Evolutionary conservation across 1,284 basidiomycete genomes (phyloP), one percentile per base, ranked within the genome.

Genomic region (Boletus holoroseus): DNA sequence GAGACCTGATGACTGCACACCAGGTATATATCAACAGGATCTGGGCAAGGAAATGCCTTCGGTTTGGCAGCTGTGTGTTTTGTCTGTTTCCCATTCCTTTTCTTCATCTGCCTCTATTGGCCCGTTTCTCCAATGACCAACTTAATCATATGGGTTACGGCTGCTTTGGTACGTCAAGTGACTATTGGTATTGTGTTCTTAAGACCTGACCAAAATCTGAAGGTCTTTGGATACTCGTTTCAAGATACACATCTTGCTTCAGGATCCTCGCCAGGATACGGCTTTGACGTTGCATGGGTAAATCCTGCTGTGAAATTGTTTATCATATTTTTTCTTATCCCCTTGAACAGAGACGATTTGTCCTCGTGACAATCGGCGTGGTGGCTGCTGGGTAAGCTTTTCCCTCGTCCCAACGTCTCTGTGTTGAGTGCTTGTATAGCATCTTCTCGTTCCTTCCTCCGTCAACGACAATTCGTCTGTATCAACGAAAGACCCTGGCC

Each of bases 201-300:
- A 8, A n/a, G 12, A 6, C 3, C 42, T 48, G 24, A 49, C 39
- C 30, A 18, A 37, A 18, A 32, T 27, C 1, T 1, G 44, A 49
- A 85, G 83, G 75, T 90, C 0, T 62, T 89, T 39, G 88, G 87
- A 2, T 89, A 83, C 64, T 88, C 83, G 13, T 88, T 84, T 67
- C 76, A 83, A 63, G 79, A 85, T 63, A 69, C 71, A 0, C 75
- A 80, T 58, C 66, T 78, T 27, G 37, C 56, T 1, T 22, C 70
- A 1, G 66, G 77, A 7, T 72, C 74, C 1, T 76, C 75, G 24
- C 76, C 77, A 11, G 83, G 82, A 35, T 76, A 70, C 46, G 86
- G 85, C 2, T 76, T 77, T 54, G 63, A 68, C 13, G 76, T 88
- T 27, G 80, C 83, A 32, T 88, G 85, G 83, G 83, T 83, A 59